Base-by-base conservation (phyloP, 345 rosid species). In the Viola odorata region DNA sequence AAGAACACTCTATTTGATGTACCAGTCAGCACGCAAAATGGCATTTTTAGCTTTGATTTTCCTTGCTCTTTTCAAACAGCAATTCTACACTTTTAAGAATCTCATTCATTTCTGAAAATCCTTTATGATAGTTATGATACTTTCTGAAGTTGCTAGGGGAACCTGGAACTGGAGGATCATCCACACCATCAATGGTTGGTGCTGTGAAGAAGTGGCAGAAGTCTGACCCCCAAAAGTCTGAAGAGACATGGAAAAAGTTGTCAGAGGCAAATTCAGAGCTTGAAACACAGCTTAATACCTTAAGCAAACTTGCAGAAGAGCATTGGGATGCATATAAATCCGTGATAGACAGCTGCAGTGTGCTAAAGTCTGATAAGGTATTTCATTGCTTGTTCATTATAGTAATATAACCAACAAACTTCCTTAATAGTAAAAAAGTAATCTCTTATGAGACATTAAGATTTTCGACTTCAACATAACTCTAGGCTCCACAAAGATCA, bases 141-240 rank as follows among this genome's bases (percentile, higher is more conserved):
- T 62, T 70, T 69, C 39, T 42, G 61, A 77, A 94, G 99, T 70
- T 90, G 55, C 78, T 94, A 12, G 97, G 97, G 61, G 97, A 94
- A 70, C 96, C 97, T 5, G 99, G 99, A 69, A 75, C 78, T 70
- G 99, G 99, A 62, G 99, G 99, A 64, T 91, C 99, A 57, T 90
- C 97, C 38, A 88, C 97, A 8, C 92, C 95, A 67, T 94, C 99
- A 65, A 86, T 94, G 99, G 96, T 94, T 36, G 97, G 97, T 71
- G 86, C 99, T 48, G 95, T 94, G 58, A 91, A 88, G 69, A 94
- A 80, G 75, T 94, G 99, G 99, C 95, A 86, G 72, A 84, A 83
- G 63, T 79, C 85, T 73, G 85, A 94, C 60, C 99, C 92, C 56
- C 82, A 81, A 72, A 88, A 71, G 73, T 86, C 95, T 67, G 73